phyloP scores from a whole-genome alignment of 169 alveolate species.

The Pseudocohnilembus persalinus region DNA sequence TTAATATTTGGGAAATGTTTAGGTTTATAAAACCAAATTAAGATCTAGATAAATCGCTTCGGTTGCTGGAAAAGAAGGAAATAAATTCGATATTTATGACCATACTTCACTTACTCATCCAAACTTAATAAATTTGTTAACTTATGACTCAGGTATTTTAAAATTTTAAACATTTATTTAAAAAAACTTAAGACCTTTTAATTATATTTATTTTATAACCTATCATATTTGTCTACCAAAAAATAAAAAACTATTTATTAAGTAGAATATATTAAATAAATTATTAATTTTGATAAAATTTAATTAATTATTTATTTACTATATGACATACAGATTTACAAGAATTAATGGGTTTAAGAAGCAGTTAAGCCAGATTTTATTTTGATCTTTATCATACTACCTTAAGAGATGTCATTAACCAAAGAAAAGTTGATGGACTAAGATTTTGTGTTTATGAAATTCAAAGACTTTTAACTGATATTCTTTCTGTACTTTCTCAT shows the following conservation, averaged over 20 bases:
- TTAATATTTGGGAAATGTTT: not conserved
- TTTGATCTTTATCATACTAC: not conserved
- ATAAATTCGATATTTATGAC: not conserved
- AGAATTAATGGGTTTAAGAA: not conserved
- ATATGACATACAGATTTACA: not conserved
- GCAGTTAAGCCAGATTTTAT: not conserved
- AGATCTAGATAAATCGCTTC: not conserved
- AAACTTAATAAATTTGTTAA: too few species aligned
- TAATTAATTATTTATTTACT: too few species aligned
- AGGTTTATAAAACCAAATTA: not conserved
- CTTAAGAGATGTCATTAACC: not conserved
- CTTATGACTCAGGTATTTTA: not conserved
- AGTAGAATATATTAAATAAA: too few species aligned
- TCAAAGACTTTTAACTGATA: not conserved
- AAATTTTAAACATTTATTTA: too few species aligned
- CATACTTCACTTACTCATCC: not conserved
- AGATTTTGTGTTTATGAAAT: not conserved
- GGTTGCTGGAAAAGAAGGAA: not conserved
- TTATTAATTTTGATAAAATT: not conserved
- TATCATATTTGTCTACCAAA: too few species aligned
- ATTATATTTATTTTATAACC: too few species aligned
- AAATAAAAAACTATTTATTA: too few species aligned
- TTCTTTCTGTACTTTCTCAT: not conserved
- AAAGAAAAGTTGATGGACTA: not conserved
- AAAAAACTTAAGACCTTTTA: too few species aligned